Evolutionary conservation across 495 filamentous ascomycete species (phyloP), one percentile per base, ranked within the genome.

Genomic region (Lepidopterella palustris): DNA sequence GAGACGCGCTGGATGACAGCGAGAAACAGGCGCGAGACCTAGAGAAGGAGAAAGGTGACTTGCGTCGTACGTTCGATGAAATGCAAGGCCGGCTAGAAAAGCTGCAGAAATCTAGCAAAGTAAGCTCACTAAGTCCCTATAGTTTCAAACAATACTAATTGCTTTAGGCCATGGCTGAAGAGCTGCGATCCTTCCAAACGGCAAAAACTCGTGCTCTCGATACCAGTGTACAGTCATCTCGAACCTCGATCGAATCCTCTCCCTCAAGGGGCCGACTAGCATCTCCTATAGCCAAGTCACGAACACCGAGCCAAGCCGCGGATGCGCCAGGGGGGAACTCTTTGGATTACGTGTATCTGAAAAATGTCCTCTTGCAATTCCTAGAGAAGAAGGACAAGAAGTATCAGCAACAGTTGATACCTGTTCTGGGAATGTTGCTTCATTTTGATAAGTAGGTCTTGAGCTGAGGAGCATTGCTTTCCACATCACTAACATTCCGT

Each of bases 291-390:
- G 54, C 65, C 13, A 61, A 63, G 20, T 49, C 57, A 27, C 57
- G 79, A 24, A 76, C 76, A 23, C 62, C 70, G n/a, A 72, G 71
- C 25, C 68, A 73, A 11, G 60, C 72, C 18, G 73, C 71, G 25
- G 77, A 77, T 45, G 74, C 74, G 0, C 71, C 76, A 3, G 73
- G 66, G 18, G 61, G 60, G 23, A 28, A 23, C 24, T 35, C 67
- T 1, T 79, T 85, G 54, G 88, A 98, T 71, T 87, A 86, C 61
- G 84, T 90, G 67, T 98, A 98, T 70, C 71, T 98, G 59, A 97
- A 97, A 78, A 97, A 95, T 29, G 90, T 98, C 35, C 79, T 98
- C 24, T 74, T 97, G 45, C 92, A 97, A 72, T 97, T 98, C 66
- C 72, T 98, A 69, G 91, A 97, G 77, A 88, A 93, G 70, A 89